Base-by-base conservation (phyloP, 164 flowering plant genomes). In the Magnolia changhungtana region DNA sequence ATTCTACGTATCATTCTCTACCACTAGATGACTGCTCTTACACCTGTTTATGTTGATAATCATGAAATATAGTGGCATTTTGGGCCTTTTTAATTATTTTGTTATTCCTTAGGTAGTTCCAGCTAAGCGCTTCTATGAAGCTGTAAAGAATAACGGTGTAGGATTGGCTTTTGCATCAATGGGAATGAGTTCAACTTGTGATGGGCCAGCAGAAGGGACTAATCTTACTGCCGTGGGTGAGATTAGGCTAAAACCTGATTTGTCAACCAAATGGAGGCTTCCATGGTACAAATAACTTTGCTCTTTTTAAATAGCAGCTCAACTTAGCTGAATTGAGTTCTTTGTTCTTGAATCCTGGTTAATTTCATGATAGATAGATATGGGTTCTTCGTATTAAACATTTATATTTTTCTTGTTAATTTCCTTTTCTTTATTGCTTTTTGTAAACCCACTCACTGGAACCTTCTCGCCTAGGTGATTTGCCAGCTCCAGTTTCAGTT, bases 241-340 rank as follows among this genome's bases (percentile, higher is more conserved):
- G 89, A 90, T 90, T 79, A 90, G 99, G 81, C 76, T 96, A 69
- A 85, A 92, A 71, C 97, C 99, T 74, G 99, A 96, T 84, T 75
- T 90, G 74, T 87, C 92, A 74, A 96, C 97, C 55, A 89, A 81
- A 82, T 64, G 82, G 78, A 84, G 72, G 83, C 85, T 96, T 78
- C 98, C 98, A 80, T 96, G 99, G 99, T 96, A 91, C 63, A 21
- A 24, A 37, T 23, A 74, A 2, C 68, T 45, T 66, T 78, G 37
- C n/a, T 49, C 31, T 19, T 67, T 72, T 52, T 51, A 13, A 63
- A 58, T 63, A 58, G 7, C 50, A 51, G 37, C n/a, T 68, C 58
- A 19, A 59, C 50, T 18, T 72, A 66, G 7, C 27, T 68, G 63
- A 14, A 16, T 59, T 59, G 4, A 14, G 16, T 59, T 13, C 1